Evolutionary conservation across 371 early-diverging fungal species (phyloP).

Genomic region (Rhizopus arrhizus): DNA sequence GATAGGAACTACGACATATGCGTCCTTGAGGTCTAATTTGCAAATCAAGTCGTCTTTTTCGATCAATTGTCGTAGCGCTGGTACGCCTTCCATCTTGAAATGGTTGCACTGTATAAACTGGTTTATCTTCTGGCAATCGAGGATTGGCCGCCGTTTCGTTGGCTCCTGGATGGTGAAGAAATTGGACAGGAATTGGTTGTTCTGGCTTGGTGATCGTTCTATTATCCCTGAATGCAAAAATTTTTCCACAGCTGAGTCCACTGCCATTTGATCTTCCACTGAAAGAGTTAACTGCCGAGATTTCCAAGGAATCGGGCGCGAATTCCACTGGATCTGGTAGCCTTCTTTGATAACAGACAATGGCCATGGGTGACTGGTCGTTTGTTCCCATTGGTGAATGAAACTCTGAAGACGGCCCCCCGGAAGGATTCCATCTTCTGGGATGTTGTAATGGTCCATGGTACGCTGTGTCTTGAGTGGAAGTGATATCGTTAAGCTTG

Average conservation of each 20-base stretch:
- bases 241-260: conserved; percentile 1
- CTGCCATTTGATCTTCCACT: neutral
- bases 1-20: too few species aligned
- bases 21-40: too few species aligned
- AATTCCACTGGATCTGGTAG: conserved; percentile 2
- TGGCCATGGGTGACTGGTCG: conserved; percentile 4
- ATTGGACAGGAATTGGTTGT: conserved; percentile 5
- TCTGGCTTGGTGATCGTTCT: neutral
- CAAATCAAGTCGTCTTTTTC: too few species aligned
- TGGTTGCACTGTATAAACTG: conserved; percentile 7
- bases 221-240: neutral
- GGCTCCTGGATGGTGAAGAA: conserved; percentile 20
- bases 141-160: conserved; percentile 18
- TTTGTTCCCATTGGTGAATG: conserved; percentile 1
- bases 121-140: conserved; percentile 8
- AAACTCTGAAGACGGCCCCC: conserved; percentile 1
- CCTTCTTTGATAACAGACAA: conserved; percentile 4
- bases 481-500: neutral
- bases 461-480: neutral
- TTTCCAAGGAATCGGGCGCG: conserved; percentile 5
- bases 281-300: neutral
- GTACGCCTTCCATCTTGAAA: too few species aligned
- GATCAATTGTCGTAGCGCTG: too few species aligned
- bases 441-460: neutral
- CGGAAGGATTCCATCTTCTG: conserved; percentile 5